These are phyloP conservation scores for Aschersonia sp. DNA, from an alignment of 2,329 filamentous ascomycete genomes.

Conservation along the genomic window DNA sequence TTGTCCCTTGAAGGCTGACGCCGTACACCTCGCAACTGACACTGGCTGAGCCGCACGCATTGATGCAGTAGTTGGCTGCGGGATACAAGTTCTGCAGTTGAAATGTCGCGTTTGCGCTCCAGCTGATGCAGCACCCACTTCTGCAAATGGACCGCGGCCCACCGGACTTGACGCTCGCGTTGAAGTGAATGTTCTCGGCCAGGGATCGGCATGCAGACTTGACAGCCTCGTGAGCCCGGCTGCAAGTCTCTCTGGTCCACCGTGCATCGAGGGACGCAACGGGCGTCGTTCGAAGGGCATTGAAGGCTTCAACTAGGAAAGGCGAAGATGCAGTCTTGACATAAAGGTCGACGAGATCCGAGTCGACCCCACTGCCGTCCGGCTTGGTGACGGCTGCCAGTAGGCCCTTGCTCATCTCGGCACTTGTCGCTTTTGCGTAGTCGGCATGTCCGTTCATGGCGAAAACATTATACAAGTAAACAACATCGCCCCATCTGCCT, in stretches of 20 bases:
- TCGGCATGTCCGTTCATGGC: slow-evolving; percentile 4
- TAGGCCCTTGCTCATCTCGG: slow-evolving; percentile 1
- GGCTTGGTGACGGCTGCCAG: slow-evolving; percentile 1
- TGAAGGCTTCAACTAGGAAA: slow-evolving; percentile 1
- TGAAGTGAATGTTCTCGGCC: neutral
- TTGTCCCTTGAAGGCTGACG: slow-evolving; percentile 1
- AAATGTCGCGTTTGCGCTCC: slow-evolving; percentile 3
- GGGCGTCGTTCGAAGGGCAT: slow-evolving; percentile 1
- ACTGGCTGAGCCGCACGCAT: neutral
- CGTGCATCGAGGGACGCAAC: neutral
- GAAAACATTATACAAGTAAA: slow-evolving; percentile 3
- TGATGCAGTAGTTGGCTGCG: slow-evolving; percentile 1
- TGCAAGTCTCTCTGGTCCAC: neutral
- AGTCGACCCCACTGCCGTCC: neutral
- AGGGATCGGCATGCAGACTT: neutral
- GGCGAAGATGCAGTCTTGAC: slow-evolving; percentile 2
- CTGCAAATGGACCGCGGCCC: slow-evolving; percentile 2
- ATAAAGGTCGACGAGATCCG: slow-evolving; percentile 2
- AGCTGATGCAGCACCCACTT: slow-evolving; percentile 4
- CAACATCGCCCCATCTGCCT: slow-evolving; percentile 3
- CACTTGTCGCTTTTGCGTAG: slow-evolving; percentile 1
- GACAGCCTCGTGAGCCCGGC: neutral
- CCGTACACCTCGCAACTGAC: slow-evolving; percentile 2
- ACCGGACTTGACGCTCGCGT: slow-evolving; percentile 1
- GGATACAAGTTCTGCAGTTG: neutral